Conservation (phyloP, 2,329 filamentous ascomycete species). For the Colletotrichum karsti region DNA sequence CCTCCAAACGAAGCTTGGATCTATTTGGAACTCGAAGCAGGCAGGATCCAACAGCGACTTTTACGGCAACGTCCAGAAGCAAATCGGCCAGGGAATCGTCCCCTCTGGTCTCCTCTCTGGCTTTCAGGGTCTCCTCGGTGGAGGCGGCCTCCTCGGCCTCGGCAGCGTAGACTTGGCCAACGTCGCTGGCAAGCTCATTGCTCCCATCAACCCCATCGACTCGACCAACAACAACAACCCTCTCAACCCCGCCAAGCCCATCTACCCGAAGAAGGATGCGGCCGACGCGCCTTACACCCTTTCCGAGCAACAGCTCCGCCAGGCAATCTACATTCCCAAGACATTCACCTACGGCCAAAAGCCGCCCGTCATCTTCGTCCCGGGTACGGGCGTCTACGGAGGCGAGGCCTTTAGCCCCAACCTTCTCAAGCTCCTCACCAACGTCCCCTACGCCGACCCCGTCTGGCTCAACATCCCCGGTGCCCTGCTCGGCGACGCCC, state of each 20-base stretch:
- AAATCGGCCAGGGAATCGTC: conserved; percentile 2
- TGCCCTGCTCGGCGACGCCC: conserved; percentile 54
- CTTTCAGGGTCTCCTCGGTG: conserved; percentile 16
- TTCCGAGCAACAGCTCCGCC: conserved; percentile 52
- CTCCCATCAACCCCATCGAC: background rate
- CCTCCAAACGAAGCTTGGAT: conserved; percentile 13
- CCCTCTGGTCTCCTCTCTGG: background rate
- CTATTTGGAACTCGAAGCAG: conserved; percentile 10
- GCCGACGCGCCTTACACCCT: conserved; percentile 58
- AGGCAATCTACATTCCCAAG: conserved; percentile 60
- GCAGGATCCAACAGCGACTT: conserved; percentile 5
- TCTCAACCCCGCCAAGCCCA: conserved; percentile 3
- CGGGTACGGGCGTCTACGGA: conserved; percentile 59
- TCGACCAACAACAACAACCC: conserved; percentile 11
- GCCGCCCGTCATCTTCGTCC: conserved; percentile 59
- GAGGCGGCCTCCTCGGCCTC: background rate
- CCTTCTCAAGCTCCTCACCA: conserved; percentile 56
- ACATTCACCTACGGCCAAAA: conserved; percentile 55
- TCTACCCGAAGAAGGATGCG: conserved; percentile 46
- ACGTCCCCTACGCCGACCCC: conserved; percentile 52
- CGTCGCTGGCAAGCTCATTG: conserved; percentile 2
- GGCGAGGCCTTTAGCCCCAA: conserved; percentile 54
- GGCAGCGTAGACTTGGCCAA: background rate
- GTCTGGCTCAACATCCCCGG: conserved; percentile 65
- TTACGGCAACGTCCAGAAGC: conserved; percentile 13